Base-by-base conservation (phyloP, 345 rosid species). In the Populus tremula region DNA sequence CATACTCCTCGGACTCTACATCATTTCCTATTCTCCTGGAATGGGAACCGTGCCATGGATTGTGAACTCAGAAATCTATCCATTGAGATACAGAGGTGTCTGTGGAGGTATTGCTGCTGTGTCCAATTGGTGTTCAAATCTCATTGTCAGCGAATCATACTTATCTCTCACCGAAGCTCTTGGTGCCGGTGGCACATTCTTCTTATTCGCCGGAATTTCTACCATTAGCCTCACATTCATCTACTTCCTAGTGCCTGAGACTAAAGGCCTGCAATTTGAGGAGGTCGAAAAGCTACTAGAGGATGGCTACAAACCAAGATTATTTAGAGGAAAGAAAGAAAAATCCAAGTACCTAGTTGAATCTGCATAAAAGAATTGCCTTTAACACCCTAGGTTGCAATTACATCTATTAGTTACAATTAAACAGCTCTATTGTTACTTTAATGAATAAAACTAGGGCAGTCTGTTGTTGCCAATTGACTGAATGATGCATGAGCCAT, bases 41-140 rank as follows among this genome's bases (percentile, higher is more conserved):
- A 92, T 95, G 96, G 99, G 99, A 1, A 90, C 99, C 0, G 92
- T 85, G 12, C 98, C 97, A 0, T 91, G 93, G 98, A 91, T 95
- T 23, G 91, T 95, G 11, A 95, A 95, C 86, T 95, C 99, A 13
- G 98, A 93, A 86, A 95, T 95, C 29, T 95, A 95, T 78, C 99
- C 98, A 0, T 78, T 95, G 47, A 85, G 86, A 63, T 95, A 95
- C 53, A 86, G 99, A 88, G 99, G 97, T 2, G 21, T 91, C 6
- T 94, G 98, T 0, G 99, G 97, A 78, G 98, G 98, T 5, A 90
- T 95, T 5, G 98, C 98, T 0, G 97, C 98, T 0, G 96, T 93
- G 4, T 33, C 89, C 3, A 93, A 95, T 83, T 95, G 96, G 97
- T 53, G 75, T 13, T 87, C 97, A 2, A 93, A 93, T 76, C 91